Evolutionary conservation across 2,329 filamentous ascomycete genomes (phyloP), one percentile per base, ranked within the genome.

Genomic region (Didymellaceae sp.): DNA sequence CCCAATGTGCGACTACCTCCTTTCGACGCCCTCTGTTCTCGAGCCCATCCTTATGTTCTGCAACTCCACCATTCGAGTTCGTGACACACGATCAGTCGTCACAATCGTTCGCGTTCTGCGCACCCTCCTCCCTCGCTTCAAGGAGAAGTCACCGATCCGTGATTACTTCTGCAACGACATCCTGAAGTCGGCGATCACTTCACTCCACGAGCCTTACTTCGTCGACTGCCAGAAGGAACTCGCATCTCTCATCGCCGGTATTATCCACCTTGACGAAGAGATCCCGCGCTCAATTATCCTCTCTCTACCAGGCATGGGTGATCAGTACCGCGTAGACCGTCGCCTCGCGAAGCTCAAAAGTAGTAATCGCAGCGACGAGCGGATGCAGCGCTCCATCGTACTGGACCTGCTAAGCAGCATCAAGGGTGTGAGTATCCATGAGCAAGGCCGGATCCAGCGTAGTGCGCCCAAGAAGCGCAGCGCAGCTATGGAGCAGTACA

Each of bases 211-310:
- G 61, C 87, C 91, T 0, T 97, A 97, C 73, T 99, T 97, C 73
- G 92, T 97, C 25, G 94, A 99, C 61, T 84, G 95, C 55, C 94
- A 99, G 66, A 93, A 92, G 69, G 92, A 99, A 42, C 81, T 99
- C 17, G 93, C 91, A 0, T 84, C 86, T 17, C 80, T 97, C 28
- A 96, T 99, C 55, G 92, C 92, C 0, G 84, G 87, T 4, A 94
- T 97, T 54, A 80, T 96, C 62, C 82, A 88, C 7, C 83, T 89
- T 54, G 96, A 96, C 69, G 84, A 85, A 6, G 67, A 79, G 6
- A 94, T 89, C 0, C 90, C 92, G 0, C 81, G 86, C 16, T 78
- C 86, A 5, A 83, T 97, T 30, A 80, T 99, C n/a, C 77, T 91
- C 4, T 88, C 84, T 16, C 77, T 99, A 18, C 93, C 92, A 0